Evolutionary conservation across 2,329 filamentous ascomycete genomes (phyloP).

Genomic region (Ophiosphaerella narmari): DNA sequence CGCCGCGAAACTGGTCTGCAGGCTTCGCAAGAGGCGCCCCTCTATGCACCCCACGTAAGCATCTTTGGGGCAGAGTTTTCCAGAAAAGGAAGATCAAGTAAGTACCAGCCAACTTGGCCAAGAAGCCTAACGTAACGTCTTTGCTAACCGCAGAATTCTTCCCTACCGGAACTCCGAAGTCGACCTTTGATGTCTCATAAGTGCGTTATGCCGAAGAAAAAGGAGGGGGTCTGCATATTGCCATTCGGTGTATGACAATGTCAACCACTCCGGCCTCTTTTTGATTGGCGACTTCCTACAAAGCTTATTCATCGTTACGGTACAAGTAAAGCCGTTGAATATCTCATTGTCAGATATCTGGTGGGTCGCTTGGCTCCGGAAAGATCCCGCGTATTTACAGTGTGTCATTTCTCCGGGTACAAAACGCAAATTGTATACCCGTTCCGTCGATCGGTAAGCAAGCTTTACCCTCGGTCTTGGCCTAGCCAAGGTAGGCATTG

Average conservation of each 20-base stretch:
- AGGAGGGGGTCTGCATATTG: background rate
- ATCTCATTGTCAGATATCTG: conserved; percentile 1
- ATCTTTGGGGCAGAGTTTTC: background rate
- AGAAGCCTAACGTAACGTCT: conserved; percentile 1
- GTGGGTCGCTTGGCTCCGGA: conserved; percentile 4
- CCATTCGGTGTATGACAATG: background rate
- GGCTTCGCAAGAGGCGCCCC: conserved; percentile 1
- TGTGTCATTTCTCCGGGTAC: conserved; percentile 8
- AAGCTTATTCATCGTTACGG: conserved; percentile 1
- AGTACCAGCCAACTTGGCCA: conserved; percentile 1
- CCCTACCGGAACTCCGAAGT: conserved; percentile 1
- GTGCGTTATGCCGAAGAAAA: background rate
- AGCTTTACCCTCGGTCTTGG: conserved; percentile 7
- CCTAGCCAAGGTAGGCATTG: conserved; percentile 9
- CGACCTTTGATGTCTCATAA: background rate
- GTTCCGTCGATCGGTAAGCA: conserved; percentile 5
- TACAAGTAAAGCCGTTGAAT: conserved; percentile 1
- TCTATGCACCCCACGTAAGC: background rate
- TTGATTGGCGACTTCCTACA: background rate
- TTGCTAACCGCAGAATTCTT: background rate
- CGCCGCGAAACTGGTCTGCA: background rate
- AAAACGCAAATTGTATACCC: conserved; percentile 6
- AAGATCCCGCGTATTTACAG: conserved; percentile 3
- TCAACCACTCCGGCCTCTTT: background rate
- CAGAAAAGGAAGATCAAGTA: background rate